Conservation (phyloP, 305 asterid species). For the Vinca major region DNA sequence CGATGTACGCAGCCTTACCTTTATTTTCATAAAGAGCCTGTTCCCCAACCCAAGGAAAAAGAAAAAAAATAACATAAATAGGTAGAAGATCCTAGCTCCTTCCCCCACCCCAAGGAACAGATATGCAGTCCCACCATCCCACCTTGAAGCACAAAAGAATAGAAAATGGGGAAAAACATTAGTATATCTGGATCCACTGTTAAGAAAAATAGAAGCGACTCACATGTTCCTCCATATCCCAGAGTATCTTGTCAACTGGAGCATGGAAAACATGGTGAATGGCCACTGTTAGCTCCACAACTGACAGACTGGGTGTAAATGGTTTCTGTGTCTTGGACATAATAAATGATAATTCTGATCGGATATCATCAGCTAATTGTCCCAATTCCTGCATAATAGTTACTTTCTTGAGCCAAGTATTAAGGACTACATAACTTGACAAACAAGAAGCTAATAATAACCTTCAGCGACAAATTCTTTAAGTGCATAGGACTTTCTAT, state of each 20-base stretch:
- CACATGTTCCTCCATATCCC: slow-evolving; percentile 94
- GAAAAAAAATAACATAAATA: no score
- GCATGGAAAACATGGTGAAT: slow-evolving; percentile 71
- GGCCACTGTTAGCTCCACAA: slow-evolving; percentile 70
- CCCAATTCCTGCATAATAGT: slow-evolving; percentile 56
- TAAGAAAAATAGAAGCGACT: slow-evolving; percentile 16
- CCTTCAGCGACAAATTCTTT: slow-evolving; percentile 66
- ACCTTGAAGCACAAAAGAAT: neutral
- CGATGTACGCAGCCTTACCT: no score
- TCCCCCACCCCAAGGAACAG: neutral
- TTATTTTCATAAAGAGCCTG: no score
- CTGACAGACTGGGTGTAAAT: slow-evolving; percentile 47
- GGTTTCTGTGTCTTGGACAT: slow-evolving; percentile 36
- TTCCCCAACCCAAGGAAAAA: no score
- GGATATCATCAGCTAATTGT: slow-evolving; percentile 69
- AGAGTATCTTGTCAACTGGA: slow-evolving; percentile 75
- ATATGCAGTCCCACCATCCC: neutral
- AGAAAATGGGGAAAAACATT: neutral
- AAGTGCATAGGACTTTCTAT: slow-evolving; percentile 63
- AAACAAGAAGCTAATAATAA: slow-evolving; percentile 13
- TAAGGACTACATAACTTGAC: slow-evolving; percentile 7
- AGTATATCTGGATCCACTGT: neutral
- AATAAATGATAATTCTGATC: slow-evolving; percentile 46
- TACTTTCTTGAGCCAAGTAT: slow-evolving; percentile 16
- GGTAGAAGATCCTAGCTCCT: no score